Evolutionary conservation across 805 yeast genomes (phyloP), one percentile per base, ranked within the genome.

Genomic region (Myxozyma kluyveri): DNA sequence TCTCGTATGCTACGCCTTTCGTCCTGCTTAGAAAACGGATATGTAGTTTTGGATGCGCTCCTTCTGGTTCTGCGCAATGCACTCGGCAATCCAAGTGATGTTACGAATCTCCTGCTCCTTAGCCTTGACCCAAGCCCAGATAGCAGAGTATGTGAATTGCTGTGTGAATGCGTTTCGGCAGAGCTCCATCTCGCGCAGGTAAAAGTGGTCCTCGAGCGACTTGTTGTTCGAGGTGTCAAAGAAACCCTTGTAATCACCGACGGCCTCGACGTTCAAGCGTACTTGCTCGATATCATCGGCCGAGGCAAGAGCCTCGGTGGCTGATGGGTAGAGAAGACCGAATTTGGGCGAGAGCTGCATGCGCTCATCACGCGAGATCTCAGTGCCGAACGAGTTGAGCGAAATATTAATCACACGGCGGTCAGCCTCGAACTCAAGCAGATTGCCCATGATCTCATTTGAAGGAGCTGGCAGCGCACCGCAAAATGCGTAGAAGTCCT

Each of bases 21-120:
- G 17, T 18, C 33, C 33, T 14, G 22, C 23, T 56, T 73, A 89
- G 63, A 83, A 88, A 37, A 91, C 96, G 40, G 95, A 75, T 55
- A 95, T 89, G 69, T 89, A 95, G 69, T 87, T 88, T 63, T 85
- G 83, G 61, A 93, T 88, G 69, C 96, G 81, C 67, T 88, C 95
- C 74, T 89, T 88, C 76, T 93, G 99, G 68, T 89, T 90, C 71
- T 95, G 99, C 29, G 98, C 96, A 73, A 93, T 93, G 75, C 99
- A 93, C 74, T 93, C 99, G 45, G 98, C 96, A 51, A 93, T 91
- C 99, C 99, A 93, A n/a, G 98, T 88, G 61, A 93, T 85, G 69
- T 93, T 93, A 71, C 99, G 81, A 54, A 95, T 82, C 71, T 93
- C 99, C 72, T 95, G 99, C 71, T 93, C 99, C 66, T 86, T 86